A percentile compares a stretch with the other conserved stretches of the same genome.
Conservation (phyloP, 2,329 filamentous ascomycete genomes). For the Colletotrichum horii region DNA sequence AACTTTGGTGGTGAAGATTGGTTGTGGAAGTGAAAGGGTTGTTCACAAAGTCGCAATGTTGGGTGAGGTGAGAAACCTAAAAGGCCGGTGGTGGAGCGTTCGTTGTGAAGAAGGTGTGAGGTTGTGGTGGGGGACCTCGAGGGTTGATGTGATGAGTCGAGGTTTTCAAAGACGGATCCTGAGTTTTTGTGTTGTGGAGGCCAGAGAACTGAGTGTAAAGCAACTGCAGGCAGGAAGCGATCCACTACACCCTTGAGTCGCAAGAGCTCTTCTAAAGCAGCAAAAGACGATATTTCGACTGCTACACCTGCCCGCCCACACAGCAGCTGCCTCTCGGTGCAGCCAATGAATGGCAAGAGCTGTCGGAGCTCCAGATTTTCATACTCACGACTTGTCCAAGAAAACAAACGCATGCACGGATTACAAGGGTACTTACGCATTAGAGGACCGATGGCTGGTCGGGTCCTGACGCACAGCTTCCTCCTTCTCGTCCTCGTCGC, state of each 20-base stretch:
- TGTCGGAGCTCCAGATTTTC: not conserved
- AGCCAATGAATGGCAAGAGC: not conserved
- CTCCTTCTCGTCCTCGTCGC: slow-evolving; percentile 88
- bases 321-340: not conserved
- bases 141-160: not conserved
- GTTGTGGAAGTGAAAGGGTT: not conserved
- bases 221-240: not conserved
- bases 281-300: not conserved
- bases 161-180: not conserved
- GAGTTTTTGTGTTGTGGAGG: not conserved
- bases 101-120: not conserved
- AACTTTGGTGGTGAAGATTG: not conserved
- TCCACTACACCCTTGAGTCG: not conserved
- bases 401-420: not conserved
- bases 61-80: not conserved
- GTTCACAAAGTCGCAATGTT: not conserved
- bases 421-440: slow-evolving; percentile 69
- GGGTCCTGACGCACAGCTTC: slow-evolving; percentile 72
- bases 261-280: not conserved
- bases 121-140: not conserved
- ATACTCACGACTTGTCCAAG: slow-evolving; percentile 19
- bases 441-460: slow-evolving; percentile 75
- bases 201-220: not conserved
- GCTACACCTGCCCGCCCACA: not conserved
- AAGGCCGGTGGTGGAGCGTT: not conserved